Evolutionary conservation across 306 rosid genomes (phyloP).

Genomic region (Trifolium subterraneum): DNA sequence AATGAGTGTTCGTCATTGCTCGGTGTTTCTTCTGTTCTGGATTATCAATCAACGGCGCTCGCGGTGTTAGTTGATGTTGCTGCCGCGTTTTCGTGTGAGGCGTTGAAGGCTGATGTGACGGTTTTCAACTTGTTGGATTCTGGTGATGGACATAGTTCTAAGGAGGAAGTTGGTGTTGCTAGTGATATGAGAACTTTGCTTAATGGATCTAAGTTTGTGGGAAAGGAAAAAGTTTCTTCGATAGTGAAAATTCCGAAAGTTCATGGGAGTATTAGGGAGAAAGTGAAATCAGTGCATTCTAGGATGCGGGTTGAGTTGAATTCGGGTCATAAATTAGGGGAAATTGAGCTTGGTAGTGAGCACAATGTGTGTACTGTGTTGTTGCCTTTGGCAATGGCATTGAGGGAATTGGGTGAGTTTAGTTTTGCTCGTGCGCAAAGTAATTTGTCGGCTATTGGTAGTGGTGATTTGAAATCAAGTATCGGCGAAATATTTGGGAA

Average conservation of each 20-base stretch:
- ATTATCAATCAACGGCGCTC: slow-evolving; percentile 60
- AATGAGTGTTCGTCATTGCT: slow-evolving; percentile 42
- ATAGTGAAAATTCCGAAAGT: slow-evolving; percentile 55
- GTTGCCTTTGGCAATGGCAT: slow-evolving; percentile 55
- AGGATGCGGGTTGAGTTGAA: slow-evolving; percentile 68
- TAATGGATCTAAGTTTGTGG: slow-evolving; percentile 82
- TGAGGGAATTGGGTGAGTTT: slow-evolving; percentile 59
- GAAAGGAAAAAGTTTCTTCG: slow-evolving; percentile 53
- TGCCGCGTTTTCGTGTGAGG: slow-evolving; percentile 85
- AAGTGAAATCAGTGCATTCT: slow-evolving; percentile 65
- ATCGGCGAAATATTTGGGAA: slow-evolving; percentile 54
- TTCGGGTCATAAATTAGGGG: slow-evolving; percentile 48
- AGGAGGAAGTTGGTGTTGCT: slow-evolving; percentile 81
- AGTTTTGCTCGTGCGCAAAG: slow-evolving; percentile 56
- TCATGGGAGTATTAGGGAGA: slow-evolving; percentile 71
- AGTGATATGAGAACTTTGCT: slow-evolving; percentile 74
- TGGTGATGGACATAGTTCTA: slow-evolving; percentile 70
- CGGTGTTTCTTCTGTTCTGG: slow-evolving; percentile 65
- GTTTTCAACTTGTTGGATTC: slow-evolving; percentile 71
- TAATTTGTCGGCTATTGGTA: slow-evolving; percentile 49
- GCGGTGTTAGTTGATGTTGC: slow-evolving; percentile 60
- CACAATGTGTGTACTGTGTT: slow-evolving; percentile 50
- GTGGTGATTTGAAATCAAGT: slow-evolving; percentile 37
- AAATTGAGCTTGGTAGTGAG: slow-evolving; percentile 39
- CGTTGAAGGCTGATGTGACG: slow-evolving; percentile 64